A percentile compares a stretch with the other conserved stretches of the same genome.
Conservation (phyloP, 768 basidiomycete genomes). For the Tylopilus felleus region DNA sequence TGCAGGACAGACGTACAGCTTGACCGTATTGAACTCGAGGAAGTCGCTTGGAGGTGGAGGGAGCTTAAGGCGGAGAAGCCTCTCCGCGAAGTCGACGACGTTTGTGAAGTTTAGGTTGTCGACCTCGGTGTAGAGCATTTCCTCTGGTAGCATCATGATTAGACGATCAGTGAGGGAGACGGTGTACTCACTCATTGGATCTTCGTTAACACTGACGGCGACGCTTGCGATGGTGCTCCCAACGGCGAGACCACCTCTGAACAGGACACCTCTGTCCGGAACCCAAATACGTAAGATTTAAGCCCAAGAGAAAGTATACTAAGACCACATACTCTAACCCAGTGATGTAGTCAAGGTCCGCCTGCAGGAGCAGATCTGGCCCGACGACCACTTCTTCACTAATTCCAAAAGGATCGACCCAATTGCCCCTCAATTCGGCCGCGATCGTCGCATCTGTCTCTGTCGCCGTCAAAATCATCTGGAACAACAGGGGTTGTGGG, state of each 20-base stretch:
- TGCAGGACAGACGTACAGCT: background rate
- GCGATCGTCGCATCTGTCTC: background rate
- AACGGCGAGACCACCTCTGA: constrained; percentile 3
- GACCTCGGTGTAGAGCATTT: constrained; percentile 4
- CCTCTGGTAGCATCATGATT: background rate
- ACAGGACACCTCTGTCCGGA: background rate
- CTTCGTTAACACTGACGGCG: constrained; percentile 4
- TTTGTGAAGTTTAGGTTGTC: constrained; percentile 8
- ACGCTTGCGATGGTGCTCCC: background rate
- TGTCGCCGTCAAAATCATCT: constrained; percentile 1
- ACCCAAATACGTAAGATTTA: background rate
- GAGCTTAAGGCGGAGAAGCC: background rate
- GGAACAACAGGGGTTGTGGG: background rate
- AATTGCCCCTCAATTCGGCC: constrained; percentile 2
- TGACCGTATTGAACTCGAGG: constrained; percentile 6
- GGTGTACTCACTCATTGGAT: constrained; percentile 3
- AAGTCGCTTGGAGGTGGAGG: constrained; percentile 7
- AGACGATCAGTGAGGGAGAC: background rate
- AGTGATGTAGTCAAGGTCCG: background rate
- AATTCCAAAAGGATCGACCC: constrained; percentile 5
- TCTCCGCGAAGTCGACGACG: constrained; percentile 6
- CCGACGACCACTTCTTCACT: constrained; percentile 1
- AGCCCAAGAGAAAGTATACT: too few species aligned
- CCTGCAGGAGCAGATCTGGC: constrained; percentile 1
- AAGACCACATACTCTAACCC: background rate